phyloP scores from a whole-genome alignment of 306 rosid genomes.

The Gastrolobium villosum region DNA sequence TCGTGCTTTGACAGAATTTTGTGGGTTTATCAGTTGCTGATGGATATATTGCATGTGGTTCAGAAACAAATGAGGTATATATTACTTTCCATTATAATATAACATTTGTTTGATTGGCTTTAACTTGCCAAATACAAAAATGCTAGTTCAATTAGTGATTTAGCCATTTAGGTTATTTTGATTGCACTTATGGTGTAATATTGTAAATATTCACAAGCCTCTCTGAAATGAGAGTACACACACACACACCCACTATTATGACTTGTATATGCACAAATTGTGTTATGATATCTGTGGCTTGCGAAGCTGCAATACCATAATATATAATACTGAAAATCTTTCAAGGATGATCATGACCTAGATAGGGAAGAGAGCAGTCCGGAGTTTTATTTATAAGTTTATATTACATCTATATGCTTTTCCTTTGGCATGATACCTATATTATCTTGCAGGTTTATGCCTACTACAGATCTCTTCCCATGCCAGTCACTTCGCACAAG shows the following conservation, averaged over 20 bases:
- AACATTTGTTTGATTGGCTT: background rate
- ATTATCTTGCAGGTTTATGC: slow-evolving; percentile 75
- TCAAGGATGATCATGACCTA: slow-evolving; percentile 18
- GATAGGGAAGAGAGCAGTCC: slow-evolving; percentile 31
- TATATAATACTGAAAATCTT: background rate
- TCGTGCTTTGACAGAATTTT: slow-evolving; percentile 78
- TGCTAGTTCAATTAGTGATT: slow-evolving; percentile 16
- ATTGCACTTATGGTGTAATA: slow-evolving; percentile 29
- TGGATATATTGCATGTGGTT: slow-evolving; percentile 95
- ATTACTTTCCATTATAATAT: slow-evolving; percentile 29
- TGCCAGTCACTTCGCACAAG: slow-evolving; percentile 87
- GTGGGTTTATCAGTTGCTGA: slow-evolving; percentile 88
- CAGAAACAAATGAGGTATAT: slow-evolving; percentile 96
- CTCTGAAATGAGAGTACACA: slow-evolving; percentile 8
- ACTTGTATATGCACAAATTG: slow-evolving; percentile 26
- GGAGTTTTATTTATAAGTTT: slow-evolving; percentile 2
- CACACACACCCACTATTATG: background rate
- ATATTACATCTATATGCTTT: background rate
- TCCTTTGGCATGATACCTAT: background rate
- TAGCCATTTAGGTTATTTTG: background rate
- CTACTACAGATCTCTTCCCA: slow-evolving; percentile 82
- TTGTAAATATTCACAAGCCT: slow-evolving; percentile 14
- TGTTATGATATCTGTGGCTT: slow-evolving; percentile 3
- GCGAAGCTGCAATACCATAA: background rate
- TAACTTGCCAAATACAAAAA: slow-evolving; percentile 16